Base-by-base conservation (phyloP, 2,329 filamentous ascomycete species). In the Golovinomyces cichoracearum region DNA sequence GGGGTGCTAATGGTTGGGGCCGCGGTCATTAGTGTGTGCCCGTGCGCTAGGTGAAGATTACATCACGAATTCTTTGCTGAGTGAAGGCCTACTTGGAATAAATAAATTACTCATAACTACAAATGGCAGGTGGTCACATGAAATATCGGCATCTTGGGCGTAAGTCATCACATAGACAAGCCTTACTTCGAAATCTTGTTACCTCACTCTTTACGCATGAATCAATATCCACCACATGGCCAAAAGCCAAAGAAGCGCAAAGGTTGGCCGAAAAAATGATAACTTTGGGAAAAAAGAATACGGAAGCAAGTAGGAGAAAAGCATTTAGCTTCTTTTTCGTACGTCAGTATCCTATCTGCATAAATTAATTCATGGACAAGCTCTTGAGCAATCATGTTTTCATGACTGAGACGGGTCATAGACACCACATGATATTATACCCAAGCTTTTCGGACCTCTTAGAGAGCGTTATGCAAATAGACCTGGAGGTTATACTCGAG, bases 211-310 rank as follows among this genome's bases (percentile, higher is more conserved):
- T 98, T 66, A 73, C 83, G 64, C 77, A 93, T 65, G 90, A 98
- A 68, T 78, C 83, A 53, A 93, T 98, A 67, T 78, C 80, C 54
- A 98, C 90, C 47, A 93, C 90, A 66, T 94, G 82, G 72, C 78
- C 80, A 63, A 95, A 95, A 67, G 90, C 90, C 45, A 98, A 95
- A 66, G 90, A 98, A 68, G 83, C 90, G 19, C 90, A 98, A 66
- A 74, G 83, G 40, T 64, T 95, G 57, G 90, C 86, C 6, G 90
- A 98, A 62, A 92, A 93, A 69, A 70, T 95, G 56, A 86, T 98
- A 59, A 94, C 86, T 4, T 64, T 93, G 57, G 88, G 83, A 19
- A 98, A 95, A 73, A 81, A 78, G 66, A 84, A 94, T 63, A 93
- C 88, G 37, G 79, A 85, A 59, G 82, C 83, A 19, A 80, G 79